Evolutionary conservation across 192 early-diverging fungal species (phyloP).

Genomic region (Neocallimastix lanati): DNA sequence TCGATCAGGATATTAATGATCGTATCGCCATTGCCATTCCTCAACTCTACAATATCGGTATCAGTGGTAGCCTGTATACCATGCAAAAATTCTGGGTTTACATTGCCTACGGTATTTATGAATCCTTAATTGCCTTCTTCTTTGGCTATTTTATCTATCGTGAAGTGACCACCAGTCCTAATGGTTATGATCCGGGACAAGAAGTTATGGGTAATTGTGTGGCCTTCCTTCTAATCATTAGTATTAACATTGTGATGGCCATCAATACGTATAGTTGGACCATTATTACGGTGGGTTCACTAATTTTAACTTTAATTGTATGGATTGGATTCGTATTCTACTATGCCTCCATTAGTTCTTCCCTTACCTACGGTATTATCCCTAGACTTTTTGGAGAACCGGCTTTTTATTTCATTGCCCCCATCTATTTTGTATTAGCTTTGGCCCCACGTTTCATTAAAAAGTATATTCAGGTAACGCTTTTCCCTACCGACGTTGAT

Average conservation of each 20-base stretch:
- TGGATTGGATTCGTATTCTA: constrained; percentile 46
- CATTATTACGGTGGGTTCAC: constrained; percentile 43
- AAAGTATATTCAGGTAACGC: constrained; percentile 45
- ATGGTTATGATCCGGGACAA: constrained; percentile 30
- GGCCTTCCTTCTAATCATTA: constrained; percentile 55
- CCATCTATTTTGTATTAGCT: constrained; percentile 46
- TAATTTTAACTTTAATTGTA: constrained; percentile 45
- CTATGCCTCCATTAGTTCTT: constrained; percentile 35
- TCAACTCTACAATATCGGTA: constrained; percentile 65
- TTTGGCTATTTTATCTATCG: constrained; percentile 51
- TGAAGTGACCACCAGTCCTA: constrained; percentile 20
- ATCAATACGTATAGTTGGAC: constrained; percentile 76
- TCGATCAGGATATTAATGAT: constrained; percentile 57
- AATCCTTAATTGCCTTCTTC: constrained; percentile 66
- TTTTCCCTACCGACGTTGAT: constrained; percentile 43
- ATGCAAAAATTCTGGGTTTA: constrained; percentile 69
- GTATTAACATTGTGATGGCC: constrained; percentile 60
- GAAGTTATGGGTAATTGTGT: constrained; percentile 63
- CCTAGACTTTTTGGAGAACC: constrained; percentile 37
- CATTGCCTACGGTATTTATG: constrained; percentile 78
- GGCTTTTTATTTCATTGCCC: constrained; percentile 55
- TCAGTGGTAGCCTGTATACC: constrained; percentile 62
- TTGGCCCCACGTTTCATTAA: constrained; percentile 51
- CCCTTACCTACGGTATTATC: constrained; percentile 51
- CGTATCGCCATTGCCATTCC: constrained; percentile 23